A percentile compares a stretch with the other conserved stretches of the same genome.
phyloP scores from a whole-genome alignment of 495 filamentous ascomycete genomes.

The Aspergillus hancockii region DNA sequence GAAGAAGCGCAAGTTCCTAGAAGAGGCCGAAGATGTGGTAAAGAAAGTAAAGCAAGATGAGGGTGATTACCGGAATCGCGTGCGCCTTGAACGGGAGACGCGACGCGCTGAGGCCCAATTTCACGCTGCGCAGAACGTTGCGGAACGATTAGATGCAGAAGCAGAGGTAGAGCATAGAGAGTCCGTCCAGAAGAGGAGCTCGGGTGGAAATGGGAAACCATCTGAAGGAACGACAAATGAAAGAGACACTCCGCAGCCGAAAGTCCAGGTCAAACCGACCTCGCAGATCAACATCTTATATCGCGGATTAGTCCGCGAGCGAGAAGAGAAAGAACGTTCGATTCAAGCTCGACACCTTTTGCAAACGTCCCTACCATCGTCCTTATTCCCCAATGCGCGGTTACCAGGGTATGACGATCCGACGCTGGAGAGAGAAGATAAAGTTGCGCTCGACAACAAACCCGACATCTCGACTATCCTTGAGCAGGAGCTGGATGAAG shows the following conservation, averaged over 20 bases:
- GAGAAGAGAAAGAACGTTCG: conserved; percentile 70
- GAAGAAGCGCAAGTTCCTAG: conserved; percentile 76
- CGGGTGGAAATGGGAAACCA: conserved; percentile 17
- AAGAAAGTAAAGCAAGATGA: conserved; percentile 69
- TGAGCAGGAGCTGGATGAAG: conserved; percentile 76
- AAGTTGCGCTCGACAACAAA: conserved; percentile 50
- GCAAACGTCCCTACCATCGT: conserved; percentile 59
- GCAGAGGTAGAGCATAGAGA: conserved; percentile 20
- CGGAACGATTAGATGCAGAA: conserved; percentile 69
- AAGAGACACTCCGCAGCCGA: conserved; percentile 14
- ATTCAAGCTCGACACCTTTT: conserved; percentile 68
- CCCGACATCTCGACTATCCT: conserved; percentile 41
- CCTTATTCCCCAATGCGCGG: conserved; percentile 45
- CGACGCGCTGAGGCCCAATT: conserved; percentile 66
- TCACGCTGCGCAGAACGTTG: conserved; percentile 76
- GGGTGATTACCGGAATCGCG: conserved; percentile 73
- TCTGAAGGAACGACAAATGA: conserved; percentile 25
- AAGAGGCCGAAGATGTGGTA: conserved; percentile 57
- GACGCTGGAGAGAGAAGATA: conserved; percentile 57
- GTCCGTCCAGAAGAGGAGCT: neutral
- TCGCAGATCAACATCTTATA: conserved; percentile 76
- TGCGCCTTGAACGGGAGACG: conserved; percentile 71
- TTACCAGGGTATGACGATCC: conserved; percentile 44
- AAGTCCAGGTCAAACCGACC: conserved; percentile 46
- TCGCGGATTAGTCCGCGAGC: conserved; percentile 67